Percentiles rank a stretch among this genome's conserved stretches.
These are phyloP conservation scores for Vitis hybrid DNA, from an alignment of 177 flowering plant species.

Conservation along the genomic window DNA sequence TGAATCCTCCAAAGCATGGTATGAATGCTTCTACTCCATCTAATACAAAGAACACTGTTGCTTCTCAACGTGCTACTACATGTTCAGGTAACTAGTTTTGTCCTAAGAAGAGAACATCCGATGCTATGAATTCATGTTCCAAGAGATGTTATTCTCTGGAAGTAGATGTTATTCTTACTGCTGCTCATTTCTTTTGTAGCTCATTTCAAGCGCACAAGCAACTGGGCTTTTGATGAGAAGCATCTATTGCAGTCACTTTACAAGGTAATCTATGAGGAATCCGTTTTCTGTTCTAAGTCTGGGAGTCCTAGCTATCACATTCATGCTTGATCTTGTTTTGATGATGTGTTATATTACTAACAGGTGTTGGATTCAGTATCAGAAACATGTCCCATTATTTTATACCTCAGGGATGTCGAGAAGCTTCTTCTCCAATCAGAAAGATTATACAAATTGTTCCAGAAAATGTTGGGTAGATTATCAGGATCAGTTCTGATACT, in stretches of 20 bases:
- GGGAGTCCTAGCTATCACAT: no score
- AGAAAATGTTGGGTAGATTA: slow-evolving; percentile 34
- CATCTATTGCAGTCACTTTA: slow-evolving; percentile 40
- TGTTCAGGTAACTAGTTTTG: slow-evolving; percentile 21
- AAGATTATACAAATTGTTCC: slow-evolving; percentile 34
- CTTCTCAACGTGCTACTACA: slow-evolving; percentile 21
- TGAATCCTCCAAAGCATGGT: slow-evolving; percentile 28
- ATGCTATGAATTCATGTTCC: no score
- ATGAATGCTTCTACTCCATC: slow-evolving; percentile 26
- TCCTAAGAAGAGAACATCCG: no score
- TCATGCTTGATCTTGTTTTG: no score
- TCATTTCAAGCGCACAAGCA: slow-evolving; percentile 28
- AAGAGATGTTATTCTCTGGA: neutral
- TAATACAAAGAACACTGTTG: slow-evolving; percentile 14
- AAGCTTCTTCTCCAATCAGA: slow-evolving; percentile 39
- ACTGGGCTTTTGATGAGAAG: slow-evolving; percentile 49
- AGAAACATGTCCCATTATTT: slow-evolving; percentile 33
- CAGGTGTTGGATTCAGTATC: slow-evolving; percentile 48
- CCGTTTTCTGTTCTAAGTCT: no score
- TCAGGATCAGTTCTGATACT: slow-evolving; percentile 40
- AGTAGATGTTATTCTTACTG: neutral
- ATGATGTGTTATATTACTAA: neutral
- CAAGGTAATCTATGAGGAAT: slow-evolving; percentile 27
- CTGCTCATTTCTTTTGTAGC: slow-evolving; percentile 15
- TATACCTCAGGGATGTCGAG: slow-evolving; percentile 47